Conservation (phyloP, 2,329 filamentous ascomycete species). For the Diaporthe caulivora region DNA sequence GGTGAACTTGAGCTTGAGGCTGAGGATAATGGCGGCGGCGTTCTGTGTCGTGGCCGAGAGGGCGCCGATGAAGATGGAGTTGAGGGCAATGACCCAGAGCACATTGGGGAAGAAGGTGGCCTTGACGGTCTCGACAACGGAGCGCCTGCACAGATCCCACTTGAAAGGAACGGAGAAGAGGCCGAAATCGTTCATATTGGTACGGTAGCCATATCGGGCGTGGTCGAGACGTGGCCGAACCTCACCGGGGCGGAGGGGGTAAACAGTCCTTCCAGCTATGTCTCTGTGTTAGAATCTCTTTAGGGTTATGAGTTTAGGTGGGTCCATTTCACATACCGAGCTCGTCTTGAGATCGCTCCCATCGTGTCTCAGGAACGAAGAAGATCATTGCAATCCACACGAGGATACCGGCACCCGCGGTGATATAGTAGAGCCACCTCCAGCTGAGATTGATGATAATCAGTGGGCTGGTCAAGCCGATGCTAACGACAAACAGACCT, state of each 20-base stretch:
- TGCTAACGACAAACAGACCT: conserved; percentile 40
- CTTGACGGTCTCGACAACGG: conserved; percentile 40
- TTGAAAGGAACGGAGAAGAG: conserved; percentile 39
- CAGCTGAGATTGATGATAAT: conserved; percentile 41
- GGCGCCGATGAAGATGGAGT: conserved; percentile 38
- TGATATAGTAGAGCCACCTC: conserved; percentile 44
- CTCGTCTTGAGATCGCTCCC: conserved; percentile 40
- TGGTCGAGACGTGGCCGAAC: conserved; percentile 41
- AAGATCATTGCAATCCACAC: conserved; percentile 43
- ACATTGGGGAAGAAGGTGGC: conserved; percentile 43
- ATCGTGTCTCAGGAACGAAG: conserved; percentile 44
- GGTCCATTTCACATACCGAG: conserved; percentile 39
- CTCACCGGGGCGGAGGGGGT: conserved; percentile 40
- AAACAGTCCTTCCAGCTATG: conserved; percentile 40
- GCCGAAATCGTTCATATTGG: conserved; percentile 40
- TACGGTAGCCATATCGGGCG: conserved; percentile 40
- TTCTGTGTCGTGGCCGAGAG: conserved; percentile 40
- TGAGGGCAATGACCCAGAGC: conserved; percentile 41
- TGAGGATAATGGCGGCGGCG: conserved; percentile 40
- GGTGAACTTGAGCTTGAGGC: conserved; percentile 40
- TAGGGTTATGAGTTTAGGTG: too few relatives aligned
- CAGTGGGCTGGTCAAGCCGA: conserved; percentile 40
- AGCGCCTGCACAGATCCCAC: conserved; percentile 39
- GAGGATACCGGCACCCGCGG: conserved; percentile 37
- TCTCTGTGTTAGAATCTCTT: not conserved